These are phyloP conservation scores for Penicillium sp. DNA, from an alignment of 2,329 filamentous ascomycete genomes.

Conservation along the genomic window DNA sequence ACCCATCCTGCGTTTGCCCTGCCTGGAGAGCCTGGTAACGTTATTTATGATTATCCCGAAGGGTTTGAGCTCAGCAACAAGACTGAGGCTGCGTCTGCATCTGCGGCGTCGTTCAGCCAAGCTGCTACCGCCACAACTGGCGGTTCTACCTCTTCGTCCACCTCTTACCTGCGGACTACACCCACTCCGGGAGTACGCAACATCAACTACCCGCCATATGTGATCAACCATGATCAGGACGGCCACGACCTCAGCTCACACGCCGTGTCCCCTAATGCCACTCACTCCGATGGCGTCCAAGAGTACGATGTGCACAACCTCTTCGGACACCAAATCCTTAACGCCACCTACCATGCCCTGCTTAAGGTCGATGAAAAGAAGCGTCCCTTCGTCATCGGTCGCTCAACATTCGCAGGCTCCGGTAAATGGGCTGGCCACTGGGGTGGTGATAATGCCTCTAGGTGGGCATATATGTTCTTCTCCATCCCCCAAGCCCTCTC, in stretches of 20 bases:
- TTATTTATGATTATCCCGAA: conserved; percentile 64
- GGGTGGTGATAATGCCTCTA: conserved; percentile 72
- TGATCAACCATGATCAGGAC: conserved; percentile 65
- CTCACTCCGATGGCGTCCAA: conserved; percentile 66
- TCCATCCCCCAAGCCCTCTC: conserved; percentile 74
- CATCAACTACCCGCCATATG: conserved; percentile 71
- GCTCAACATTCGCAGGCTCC: conserved; percentile 74
- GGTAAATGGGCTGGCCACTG: conserved; percentile 78
- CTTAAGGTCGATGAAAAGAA: conserved; percentile 61
- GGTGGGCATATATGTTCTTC: conserved; percentile 71
- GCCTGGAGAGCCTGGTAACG: conserved; percentile 61
- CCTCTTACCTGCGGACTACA: conserved; percentile 55
- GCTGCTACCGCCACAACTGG: conserved; percentile 40
- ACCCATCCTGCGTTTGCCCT: conserved; percentile 64
- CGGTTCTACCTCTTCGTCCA: conserved; percentile 31
- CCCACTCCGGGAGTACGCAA: conserved; percentile 64
- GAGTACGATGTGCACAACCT: conserved; percentile 86
- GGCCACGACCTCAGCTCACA: conserved; percentile 67
- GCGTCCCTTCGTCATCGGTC: conserved; percentile 79
- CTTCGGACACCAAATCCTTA: conserved; percentile 71
- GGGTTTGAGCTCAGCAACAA: conserved; percentile 66
- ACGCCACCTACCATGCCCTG: conserved; percentile 72
- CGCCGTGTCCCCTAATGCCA: conserved; percentile 73
- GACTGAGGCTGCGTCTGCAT: conserved; percentile 62
- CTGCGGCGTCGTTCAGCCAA: conserved; percentile 53